Percentiles rank a stretch among this genome's conserved stretches.
phyloP scores from a whole-genome alignment of 2,329 filamentous ascomycete genomes.

The Xylaria digitata region DNA sequence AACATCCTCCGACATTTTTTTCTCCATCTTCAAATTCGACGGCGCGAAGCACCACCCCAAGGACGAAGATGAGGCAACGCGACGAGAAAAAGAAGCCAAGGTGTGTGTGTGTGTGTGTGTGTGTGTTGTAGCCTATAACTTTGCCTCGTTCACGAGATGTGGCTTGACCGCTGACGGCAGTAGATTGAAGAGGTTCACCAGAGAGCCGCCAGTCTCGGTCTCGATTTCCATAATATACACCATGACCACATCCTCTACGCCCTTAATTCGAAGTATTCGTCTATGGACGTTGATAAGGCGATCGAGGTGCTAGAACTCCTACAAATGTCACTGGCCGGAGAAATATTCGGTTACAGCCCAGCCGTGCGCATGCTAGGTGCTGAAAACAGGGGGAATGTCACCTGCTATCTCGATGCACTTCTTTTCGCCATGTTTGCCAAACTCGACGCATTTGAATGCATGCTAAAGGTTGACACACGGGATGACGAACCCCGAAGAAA shows the following conservation, averaged over 20 bases:
- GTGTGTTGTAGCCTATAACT: slow-evolving; percentile 13
- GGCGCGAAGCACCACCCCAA: slow-evolving; percentile 65
- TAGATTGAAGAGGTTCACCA: slow-evolving; percentile 52
- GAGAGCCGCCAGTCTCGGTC: slow-evolving; percentile 54
- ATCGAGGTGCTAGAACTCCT: slow-evolving; percentile 81
- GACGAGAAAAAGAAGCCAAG: slow-evolving; percentile 60
- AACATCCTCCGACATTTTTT: slow-evolving; percentile 67
- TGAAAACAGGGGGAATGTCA: slow-evolving; percentile 85
- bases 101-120: slow-evolving; percentile 55
- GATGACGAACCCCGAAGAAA: slow-evolving; percentile 77
- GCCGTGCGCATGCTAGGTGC: slow-evolving; percentile 81
- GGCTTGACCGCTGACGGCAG: slow-evolving; percentile 32
- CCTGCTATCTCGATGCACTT: slow-evolving; percentile 93
- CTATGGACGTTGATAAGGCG: slow-evolving; percentile 78
- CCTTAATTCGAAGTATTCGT: slow-evolving; percentile 71
- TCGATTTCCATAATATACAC: slow-evolving; percentile 56
- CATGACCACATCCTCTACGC: slow-evolving; percentile 68
- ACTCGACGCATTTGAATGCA: slow-evolving; percentile 90
- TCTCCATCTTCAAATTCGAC: slow-evolving; percentile 73
- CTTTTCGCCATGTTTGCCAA: slow-evolving; percentile 97
- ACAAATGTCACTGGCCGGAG: slow-evolving; percentile 82
- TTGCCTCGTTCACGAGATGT: neutral
- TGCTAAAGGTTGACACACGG: slow-evolving; percentile 80
- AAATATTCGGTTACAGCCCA: slow-evolving; percentile 79
- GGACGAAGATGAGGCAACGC: slow-evolving; percentile 54